Percentiles rank a stretch among this genome's conserved stretches.
Evolutionary conservation across 495 filamentous ascomycete species (phyloP).

Genomic region (Poronia punctata): DNA sequence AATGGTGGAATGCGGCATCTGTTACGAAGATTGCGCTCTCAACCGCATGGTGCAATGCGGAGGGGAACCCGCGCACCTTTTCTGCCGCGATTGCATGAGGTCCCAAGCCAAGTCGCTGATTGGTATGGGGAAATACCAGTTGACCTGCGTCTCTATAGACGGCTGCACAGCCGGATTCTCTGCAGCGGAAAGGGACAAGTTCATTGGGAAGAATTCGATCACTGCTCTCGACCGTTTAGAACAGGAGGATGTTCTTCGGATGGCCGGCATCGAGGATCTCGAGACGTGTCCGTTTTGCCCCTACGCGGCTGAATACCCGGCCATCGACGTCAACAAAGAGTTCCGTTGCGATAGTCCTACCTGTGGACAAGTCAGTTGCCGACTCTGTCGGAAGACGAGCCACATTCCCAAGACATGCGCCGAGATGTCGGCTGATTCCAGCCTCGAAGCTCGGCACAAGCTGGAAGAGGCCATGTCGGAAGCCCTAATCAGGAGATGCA

Average conservation of each 20-base stretch:
- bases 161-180: constrained; percentile 37
- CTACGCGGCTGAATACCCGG: constrained; percentile 63
- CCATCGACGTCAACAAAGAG: constrained; percentile 63
- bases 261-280: constrained; percentile 59
- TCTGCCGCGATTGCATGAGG: constrained; percentile 62
- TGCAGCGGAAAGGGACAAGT: constrained; percentile 42
- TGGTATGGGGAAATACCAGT: constrained; percentile 53
- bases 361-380: constrained; percentile 64
- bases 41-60: constrained; percentile 65
- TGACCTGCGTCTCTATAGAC: constrained; percentile 48
- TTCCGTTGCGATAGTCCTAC: constrained; percentile 63
- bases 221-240: constrained; percentile 61
- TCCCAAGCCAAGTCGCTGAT: constrained; percentile 59
- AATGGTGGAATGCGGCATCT: constrained; percentile 62
- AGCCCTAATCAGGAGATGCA: constrained; percentile 72
- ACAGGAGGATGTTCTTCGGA: constrained; percentile 57
- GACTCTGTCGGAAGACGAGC: constrained; percentile 61
- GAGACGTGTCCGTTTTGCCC: constrained; percentile 76
- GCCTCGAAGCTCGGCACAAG: constrained; percentile 50
- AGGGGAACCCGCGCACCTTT: constrained; percentile 42
- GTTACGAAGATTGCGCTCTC: constrained; percentile 56
- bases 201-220: constrained; percentile 49
- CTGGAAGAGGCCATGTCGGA: constrained; percentile 81
- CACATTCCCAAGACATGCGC: constrained; percentile 72
- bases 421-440: constrained; percentile 54